phyloP scores from a whole-genome alignment of 805 yeast species.

The Ogataea polymorpha region DNA sequence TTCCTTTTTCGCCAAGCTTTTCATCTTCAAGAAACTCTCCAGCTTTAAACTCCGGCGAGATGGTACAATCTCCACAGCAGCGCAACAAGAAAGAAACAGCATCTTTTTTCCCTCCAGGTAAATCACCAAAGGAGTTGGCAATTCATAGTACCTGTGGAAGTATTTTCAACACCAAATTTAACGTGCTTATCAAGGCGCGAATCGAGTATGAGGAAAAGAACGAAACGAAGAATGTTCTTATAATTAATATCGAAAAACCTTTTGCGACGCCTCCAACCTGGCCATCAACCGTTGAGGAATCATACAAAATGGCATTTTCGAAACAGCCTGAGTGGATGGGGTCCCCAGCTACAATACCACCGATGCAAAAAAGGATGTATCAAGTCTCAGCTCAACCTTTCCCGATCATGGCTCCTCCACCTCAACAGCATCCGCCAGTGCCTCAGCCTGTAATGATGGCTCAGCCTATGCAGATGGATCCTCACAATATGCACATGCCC shows the following conservation, averaged over 20 bases:
- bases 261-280: constrained; percentile 78
- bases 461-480: constrained; percentile 21
- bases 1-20: constrained; percentile 54
- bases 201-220: constrained; percentile 26
- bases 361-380: constrained; percentile 18
- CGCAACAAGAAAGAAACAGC: constrained; percentile 24
- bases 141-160: constrained; percentile 20
- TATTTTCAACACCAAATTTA: constrained; percentile 45
- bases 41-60: constrained; percentile 4
- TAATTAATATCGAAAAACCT: constrained; percentile 54
- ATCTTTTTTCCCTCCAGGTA: constrained; percentile 37
- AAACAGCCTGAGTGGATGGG: constrained; percentile 31
- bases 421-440: constrained; percentile 15
- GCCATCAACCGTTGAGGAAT: constrained; percentile 49
- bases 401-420: constrained; percentile 21
- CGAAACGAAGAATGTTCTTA: constrained; percentile 24
- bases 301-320: constrained; percentile 53
- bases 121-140: constrained; percentile 29
- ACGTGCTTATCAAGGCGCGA: constrained; percentile 49
- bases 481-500: constrained; percentile 15
- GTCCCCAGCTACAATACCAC: constrained; percentile 21
- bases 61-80: constrained; percentile 13
- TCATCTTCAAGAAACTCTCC: constrained; percentile 20
- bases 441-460: constrained; percentile 22
- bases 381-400: constrained; percentile 23